These are phyloP conservation scores for Sporothrix euskadiensis DNA, from an alignment of 2,329 filamentous ascomycete genomes.

Conservation along the genomic window DNA sequence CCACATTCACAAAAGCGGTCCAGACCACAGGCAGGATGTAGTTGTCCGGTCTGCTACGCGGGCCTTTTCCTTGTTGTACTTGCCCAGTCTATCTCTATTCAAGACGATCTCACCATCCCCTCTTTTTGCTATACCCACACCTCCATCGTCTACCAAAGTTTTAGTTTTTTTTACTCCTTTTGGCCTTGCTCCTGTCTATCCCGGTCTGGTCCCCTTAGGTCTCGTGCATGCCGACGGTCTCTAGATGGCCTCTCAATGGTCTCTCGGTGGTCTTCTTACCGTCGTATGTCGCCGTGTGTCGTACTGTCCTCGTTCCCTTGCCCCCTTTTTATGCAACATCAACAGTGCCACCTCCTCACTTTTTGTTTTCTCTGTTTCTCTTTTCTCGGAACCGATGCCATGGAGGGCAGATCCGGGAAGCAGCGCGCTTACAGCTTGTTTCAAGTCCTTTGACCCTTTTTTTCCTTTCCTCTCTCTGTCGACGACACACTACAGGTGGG, in stretches of 20 bases:
- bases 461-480: background rate
- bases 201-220: background rate
- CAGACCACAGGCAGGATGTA: background rate
- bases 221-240: background rate
- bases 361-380: background rate
- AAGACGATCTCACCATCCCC: constrained; percentile 19
- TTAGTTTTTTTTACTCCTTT: background rate
- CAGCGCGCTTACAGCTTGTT: constrained; percentile 33
- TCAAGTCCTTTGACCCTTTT: constrained; percentile 13
- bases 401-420: background rate
- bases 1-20: background rate
- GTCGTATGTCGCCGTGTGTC: constrained; percentile 10
- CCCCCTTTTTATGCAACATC: constrained; percentile 14
- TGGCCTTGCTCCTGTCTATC: too few relatives aligned
- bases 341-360: constrained; percentile 14
- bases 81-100: background rate
- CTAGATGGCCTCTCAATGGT: background rate
- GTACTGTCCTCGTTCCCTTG: background rate
- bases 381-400: background rate
- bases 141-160: background rate
- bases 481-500: background rate
- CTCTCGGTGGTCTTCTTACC: background rate
- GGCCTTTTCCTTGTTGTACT: background rate
- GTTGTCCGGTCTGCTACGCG: background rate
- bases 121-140: constrained; percentile 20